Percentiles rank a stretch among this genome's conserved stretches.
phyloP scores from a whole-genome alignment of 805 yeast genomes.

The Zygosaccharomyces rouxii region DNA sequence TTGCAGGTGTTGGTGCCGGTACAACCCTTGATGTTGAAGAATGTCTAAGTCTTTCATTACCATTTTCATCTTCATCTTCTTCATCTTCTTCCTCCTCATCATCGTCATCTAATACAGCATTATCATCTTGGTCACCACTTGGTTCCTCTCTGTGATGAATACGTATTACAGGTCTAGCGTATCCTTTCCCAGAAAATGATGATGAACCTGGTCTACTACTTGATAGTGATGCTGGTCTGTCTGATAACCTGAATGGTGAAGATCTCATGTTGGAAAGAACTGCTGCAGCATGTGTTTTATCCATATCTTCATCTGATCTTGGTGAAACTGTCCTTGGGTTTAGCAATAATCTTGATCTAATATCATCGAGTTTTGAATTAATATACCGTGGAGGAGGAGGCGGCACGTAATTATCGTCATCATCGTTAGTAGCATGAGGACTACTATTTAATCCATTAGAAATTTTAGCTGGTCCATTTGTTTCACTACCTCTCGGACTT shows the following conservation, averaged over 20 bases:
- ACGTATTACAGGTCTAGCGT: slow-evolving; percentile 27
- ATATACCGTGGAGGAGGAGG: slow-evolving; percentile 30
- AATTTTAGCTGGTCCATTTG: slow-evolving; percentile 1
- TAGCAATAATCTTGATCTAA: slow-evolving; percentile 27
- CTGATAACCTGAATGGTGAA: slow-evolving; percentile 29
- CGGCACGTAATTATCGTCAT: slow-evolving; percentile 18
- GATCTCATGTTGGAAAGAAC: slow-evolving; percentile 35
- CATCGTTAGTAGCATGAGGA: slow-evolving; percentile 4
- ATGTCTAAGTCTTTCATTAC: slow-evolving; percentile 2
- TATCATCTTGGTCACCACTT: slow-evolving; percentile 17
- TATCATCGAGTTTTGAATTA: slow-evolving; percentile 32
- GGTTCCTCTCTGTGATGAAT: slow-evolving; percentile 23
- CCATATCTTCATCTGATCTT: slow-evolving; percentile 25
- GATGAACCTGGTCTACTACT: slow-evolving; percentile 30
- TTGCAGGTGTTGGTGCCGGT: not conserved
- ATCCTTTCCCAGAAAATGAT: slow-evolving; percentile 17
- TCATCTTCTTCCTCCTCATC: slow-evolving; percentile 14
- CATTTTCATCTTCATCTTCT: slow-evolving; percentile 11
- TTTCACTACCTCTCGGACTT: not conserved
- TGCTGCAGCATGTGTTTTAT: slow-evolving; percentile 33
- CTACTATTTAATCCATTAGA: slow-evolving; percentile 6
- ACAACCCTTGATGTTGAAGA: not conserved
- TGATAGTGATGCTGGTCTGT: slow-evolving; percentile 14
- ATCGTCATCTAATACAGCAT: slow-evolving; percentile 22
- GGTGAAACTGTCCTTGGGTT: slow-evolving; percentile 23